These are phyloP conservation scores for Penicillium flavigenum DNA, from an alignment of 495 filamentous ascomycete genomes.

Conservation along the genomic window DNA sequence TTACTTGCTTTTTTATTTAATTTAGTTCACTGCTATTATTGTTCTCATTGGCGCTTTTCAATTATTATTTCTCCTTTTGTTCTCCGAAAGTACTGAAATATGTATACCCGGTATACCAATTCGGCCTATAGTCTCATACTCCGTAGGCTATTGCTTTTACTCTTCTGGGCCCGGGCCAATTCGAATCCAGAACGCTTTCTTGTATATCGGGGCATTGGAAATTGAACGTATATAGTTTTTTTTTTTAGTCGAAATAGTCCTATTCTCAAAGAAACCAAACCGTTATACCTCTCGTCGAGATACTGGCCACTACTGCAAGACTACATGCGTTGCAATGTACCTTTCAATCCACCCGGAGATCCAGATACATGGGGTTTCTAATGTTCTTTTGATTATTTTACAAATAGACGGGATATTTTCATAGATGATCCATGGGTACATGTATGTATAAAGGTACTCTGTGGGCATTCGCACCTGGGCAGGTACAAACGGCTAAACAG, in stretches of 20 bases:
- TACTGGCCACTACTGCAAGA: not conserved
- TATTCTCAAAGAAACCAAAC: not conserved
- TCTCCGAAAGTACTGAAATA: not conserved
- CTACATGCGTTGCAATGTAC: not conserved
- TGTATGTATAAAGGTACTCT: not conserved
- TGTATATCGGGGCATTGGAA: constrained; percentile 4
- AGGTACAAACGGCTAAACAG: not conserved
- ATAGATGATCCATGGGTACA: too few species aligned
- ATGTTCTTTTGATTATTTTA: not conserved
- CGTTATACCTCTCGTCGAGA: not conserved
- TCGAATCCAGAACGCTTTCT: not conserved
- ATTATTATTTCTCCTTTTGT: not conserved
- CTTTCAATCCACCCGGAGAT: not conserved
- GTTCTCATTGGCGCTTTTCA: not conserved
- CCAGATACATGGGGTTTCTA: not conserved
- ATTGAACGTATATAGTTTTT: constrained; percentile 2
- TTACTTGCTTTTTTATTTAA: too few species aligned
- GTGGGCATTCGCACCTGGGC: not conserved
- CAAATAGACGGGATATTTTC: not conserved
- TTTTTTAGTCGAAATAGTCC: not conserved
- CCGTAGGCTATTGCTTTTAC: constrained; percentile 8
- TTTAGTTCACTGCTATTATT: not conserved
- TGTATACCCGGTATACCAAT: constrained; percentile 1
- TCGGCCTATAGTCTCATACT: not conserved
- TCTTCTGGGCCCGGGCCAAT: constrained; percentile 4